Conservation (phyloP, 805 yeast species). For the Saitoella complicata region DNA sequence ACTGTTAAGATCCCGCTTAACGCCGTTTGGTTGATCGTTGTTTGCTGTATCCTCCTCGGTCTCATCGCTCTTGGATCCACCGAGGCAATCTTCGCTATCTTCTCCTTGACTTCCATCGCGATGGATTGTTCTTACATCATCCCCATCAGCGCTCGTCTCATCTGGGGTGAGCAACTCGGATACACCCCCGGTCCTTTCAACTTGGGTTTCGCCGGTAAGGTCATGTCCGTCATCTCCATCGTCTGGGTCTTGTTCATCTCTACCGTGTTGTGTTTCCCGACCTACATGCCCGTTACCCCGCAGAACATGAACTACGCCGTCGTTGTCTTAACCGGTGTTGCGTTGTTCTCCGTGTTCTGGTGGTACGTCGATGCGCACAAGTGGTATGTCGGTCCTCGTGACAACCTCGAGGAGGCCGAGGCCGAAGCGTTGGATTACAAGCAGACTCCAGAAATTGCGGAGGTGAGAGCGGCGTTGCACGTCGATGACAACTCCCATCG, state of each 20-base stretch:
- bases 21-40: constrained; percentile 41
- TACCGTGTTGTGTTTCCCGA: constrained; percentile 37
- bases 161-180: constrained; percentile 37
- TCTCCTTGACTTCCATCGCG: constrained; percentile 44
- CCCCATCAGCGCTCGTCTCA: constrained; percentile 34
- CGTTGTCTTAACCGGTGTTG: constrained; percentile 31
- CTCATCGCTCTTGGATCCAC: constrained; percentile 50
- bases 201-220: constrained; percentile 52
- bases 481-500: no score
- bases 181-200: constrained; percentile 64
- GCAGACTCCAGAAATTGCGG: no score
- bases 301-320: constrained; percentile 40
- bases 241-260: constrained; percentile 41
- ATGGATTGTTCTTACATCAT: constrained; percentile 41
- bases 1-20: constrained; percentile 39
- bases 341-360: constrained; percentile 28
- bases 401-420: neutral
- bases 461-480: no score
- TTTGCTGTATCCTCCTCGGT: constrained; percentile 38
- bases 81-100: constrained; percentile 51
- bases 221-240: constrained; percentile 61
- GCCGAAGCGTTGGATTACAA: neutral
- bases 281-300: constrained; percentile 27
- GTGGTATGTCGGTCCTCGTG: constrained; percentile 32
- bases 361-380: constrained; percentile 33